Conservation (phyloP, 805 yeast genomes). For the Sugiyamaella mastotermitis region DNA sequence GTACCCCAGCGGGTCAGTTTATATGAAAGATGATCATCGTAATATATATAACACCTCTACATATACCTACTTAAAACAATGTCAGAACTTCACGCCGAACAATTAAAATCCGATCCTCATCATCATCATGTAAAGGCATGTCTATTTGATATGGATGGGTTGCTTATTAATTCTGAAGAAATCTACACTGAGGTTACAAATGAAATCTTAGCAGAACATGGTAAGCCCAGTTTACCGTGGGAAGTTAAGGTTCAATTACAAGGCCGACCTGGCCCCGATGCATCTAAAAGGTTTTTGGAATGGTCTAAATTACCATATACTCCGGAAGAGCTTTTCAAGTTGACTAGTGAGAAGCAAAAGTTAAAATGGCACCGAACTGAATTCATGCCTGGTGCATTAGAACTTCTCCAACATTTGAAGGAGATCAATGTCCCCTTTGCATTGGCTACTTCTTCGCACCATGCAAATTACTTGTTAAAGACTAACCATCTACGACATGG, state of each 20-base stretch:
- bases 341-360: constrained; percentile 49
- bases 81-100: too few species aligned
- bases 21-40: too few species aligned
- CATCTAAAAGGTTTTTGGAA: constrained; percentile 59
- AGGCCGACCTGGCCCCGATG: constrained; percentile 83
- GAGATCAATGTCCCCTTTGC: constrained; percentile 67
- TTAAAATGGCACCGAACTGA: constrained; percentile 55
- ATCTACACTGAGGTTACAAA: constrained; percentile 77
- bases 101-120: too few species aligned
- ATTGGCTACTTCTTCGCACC: constrained; percentile 79
- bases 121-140: constrained; percentile 55
- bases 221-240: constrained; percentile 81
- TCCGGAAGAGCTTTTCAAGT: constrained; percentile 53
- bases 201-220: constrained; percentile 57
- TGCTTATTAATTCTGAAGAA: constrained; percentile 86
- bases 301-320: constrained; percentile 63
- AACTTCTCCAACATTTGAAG: constrained; percentile 51
- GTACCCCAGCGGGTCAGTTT: too few species aligned
- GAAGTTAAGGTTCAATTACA: constrained; percentile 80
- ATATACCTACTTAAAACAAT: too few species aligned
- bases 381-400: constrained; percentile 82
- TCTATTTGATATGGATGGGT: constrained; percentile 89
- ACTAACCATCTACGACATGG: constrained; percentile 63
- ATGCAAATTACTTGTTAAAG: constrained; percentile 56
- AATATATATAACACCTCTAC: too few species aligned